phyloP scores from a whole-genome alignment of 257 asterid species.

The Ocimum tenuiflorum region DNA sequence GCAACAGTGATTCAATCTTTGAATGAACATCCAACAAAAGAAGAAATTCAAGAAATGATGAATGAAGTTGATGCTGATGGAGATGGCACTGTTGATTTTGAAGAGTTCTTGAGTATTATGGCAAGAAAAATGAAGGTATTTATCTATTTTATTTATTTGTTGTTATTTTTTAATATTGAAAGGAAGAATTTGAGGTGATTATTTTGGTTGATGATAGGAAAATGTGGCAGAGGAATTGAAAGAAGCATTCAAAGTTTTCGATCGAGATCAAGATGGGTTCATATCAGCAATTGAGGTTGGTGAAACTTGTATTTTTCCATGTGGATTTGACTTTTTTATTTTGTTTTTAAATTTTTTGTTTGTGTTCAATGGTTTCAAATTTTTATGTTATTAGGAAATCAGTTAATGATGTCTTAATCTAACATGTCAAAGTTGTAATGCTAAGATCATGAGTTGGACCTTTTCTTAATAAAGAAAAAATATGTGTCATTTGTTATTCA shows the following conservation, averaged over 20 bases:
- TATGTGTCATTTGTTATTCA: too few relatives aligned
- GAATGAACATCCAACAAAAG: constrained; percentile 58
- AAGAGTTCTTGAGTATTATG: constrained; percentile 63
- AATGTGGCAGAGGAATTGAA: constrained; percentile 57
- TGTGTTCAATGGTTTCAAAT: neutral
- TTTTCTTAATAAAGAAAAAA: neutral
- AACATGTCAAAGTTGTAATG: constrained; percentile 16
- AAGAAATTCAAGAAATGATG: constrained; percentile 63
- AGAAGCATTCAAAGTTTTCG: constrained; percentile 82
- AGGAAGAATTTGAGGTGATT: neutral
- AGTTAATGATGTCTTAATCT: neutral
- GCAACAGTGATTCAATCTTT: constrained; percentile 52
- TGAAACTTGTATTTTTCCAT: neutral
- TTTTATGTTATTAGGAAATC: neutral
- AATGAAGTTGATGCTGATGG: constrained; percentile 49
- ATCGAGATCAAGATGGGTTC: constrained; percentile 80
- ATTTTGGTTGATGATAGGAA: constrained; percentile 40
- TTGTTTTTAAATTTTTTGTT: neutral
- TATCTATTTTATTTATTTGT: neutral
- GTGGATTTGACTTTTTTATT: neutral
- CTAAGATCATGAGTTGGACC: neutral
- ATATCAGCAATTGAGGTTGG: constrained; percentile 68
- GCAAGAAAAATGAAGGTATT: constrained; percentile 54
- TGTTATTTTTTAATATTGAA: neutral
- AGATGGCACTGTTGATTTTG: constrained; percentile 49